Percentiles rank a stretch among this genome's conserved stretches.
phyloP scores from a whole-genome alignment of 2,329 filamentous ascomycete genomes.

The Passalora sequoiae region DNA sequence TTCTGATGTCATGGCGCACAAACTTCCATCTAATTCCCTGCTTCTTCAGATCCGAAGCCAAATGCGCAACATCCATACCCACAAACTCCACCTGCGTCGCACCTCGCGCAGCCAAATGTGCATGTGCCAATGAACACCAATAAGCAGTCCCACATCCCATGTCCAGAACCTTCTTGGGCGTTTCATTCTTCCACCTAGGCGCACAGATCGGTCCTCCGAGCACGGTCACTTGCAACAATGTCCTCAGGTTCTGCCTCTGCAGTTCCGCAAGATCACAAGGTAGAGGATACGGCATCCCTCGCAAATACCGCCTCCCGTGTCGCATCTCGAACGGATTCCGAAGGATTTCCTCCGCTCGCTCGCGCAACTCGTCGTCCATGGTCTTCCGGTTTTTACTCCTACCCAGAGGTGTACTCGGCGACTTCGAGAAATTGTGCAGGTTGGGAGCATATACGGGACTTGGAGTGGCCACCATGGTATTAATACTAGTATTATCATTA shows the following conservation, averaged over 20 bases:
- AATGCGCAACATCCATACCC: slow-evolving; percentile 72
- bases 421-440: too few relatives aligned
- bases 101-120: slow-evolving; percentile 66
- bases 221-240: slow-evolving; percentile 72
- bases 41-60: slow-evolving; percentile 60
- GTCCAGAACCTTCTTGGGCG: slow-evolving; percentile 75
- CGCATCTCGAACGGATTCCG: slow-evolving; percentile 48
- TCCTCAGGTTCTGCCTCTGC: slow-evolving; percentile 79
- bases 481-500: too few relatives aligned
- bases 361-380: too few relatives aligned
- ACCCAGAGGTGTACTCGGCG: too few relatives aligned
- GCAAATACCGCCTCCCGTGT: slow-evolving; percentile 77
- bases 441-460: too few relatives aligned
- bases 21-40: slow-evolving; percentile 84
- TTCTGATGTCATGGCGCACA: slow-evolving; percentile 78
- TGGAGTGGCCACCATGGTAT: too few relatives aligned
- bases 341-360: too few relatives aligned
- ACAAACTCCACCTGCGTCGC: slow-evolving; percentile 69
- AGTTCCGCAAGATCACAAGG: slow-evolving; percentile 83
- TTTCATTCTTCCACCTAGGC: slow-evolving; percentile 58
- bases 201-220: slow-evolving; percentile 77
- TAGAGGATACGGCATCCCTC: slow-evolving; percentile 76
- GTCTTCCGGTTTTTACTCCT: too few relatives aligned
- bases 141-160: slow-evolving; percentile 82
- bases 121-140: slow-evolving; percentile 84